Evolutionary conservation across 768 basidiomycete genomes (phyloP).

Genomic region (Epithele typhae): DNA sequence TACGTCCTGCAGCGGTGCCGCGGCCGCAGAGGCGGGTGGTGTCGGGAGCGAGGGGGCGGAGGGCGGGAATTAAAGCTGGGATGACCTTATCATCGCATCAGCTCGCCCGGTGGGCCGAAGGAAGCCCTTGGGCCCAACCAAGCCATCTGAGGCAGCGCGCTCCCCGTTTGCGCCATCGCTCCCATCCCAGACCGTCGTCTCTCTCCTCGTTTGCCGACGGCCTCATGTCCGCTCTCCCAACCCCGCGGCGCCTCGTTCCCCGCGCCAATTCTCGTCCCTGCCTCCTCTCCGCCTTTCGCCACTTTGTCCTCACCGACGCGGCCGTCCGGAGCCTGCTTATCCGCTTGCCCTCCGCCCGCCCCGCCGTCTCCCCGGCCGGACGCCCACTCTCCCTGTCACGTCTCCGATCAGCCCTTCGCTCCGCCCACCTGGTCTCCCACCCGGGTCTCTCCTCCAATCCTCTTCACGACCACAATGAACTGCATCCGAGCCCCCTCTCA

Average conservation of each 20-base stretch:
- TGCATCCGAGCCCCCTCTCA: too few species aligned
- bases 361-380: background rate
- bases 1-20: too few species aligned
- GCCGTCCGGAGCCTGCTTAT: background rate
- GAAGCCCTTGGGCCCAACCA: background rate
- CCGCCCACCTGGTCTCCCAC: background rate
- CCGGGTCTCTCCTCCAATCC: background rate
- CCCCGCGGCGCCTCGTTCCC: slow-evolving; percentile 22
- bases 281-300: slow-evolving; percentile 7
- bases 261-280: background rate
- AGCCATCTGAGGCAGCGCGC: slow-evolving; percentile 13
- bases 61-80: too few species aligned
- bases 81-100: slow-evolving; percentile 7
- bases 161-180: slow-evolving; percentile 4
- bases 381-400: slow-evolving; percentile 2
- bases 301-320: background rate
- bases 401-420: slow-evolving; percentile 7
- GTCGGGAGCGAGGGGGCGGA: too few species aligned
- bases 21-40: too few species aligned
- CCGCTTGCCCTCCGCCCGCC: background rate
- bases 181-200: slow-evolving; percentile 10
- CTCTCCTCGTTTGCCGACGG: slow-evolving; percentile 17
- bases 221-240: slow-evolving; percentile 18
- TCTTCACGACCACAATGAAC: too few species aligned
- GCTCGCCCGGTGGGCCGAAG: slow-evolving; percentile 5